Conservation (phyloP, 495 filamentous ascomycete genomes). For the Penicillium angulare region DNA sequence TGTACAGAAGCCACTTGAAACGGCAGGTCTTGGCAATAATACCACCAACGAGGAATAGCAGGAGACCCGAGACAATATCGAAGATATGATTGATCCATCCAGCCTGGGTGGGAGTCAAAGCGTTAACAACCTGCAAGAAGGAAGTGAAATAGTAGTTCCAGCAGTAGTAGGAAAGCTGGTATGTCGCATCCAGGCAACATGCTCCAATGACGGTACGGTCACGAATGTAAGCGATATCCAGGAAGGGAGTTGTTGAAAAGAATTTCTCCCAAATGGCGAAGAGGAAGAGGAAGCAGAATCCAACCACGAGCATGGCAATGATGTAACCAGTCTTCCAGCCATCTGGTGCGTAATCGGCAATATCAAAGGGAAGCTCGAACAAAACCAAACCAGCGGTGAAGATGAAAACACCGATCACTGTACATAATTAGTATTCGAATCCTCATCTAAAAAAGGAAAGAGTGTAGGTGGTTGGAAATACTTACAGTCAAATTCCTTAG, state of each 20-base stretch:
- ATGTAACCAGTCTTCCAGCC: slow-evolving; percentile 47
- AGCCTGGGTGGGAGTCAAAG: slow-evolving; percentile 49
- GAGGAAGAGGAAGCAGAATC: slow-evolving; percentile 47
- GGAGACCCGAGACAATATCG: slow-evolving; percentile 45
- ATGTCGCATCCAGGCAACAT: slow-evolving; percentile 52
- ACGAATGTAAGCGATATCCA: slow-evolving; percentile 44
- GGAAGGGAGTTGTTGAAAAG: slow-evolving; percentile 52
- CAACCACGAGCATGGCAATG: slow-evolving; percentile 54
- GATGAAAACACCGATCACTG: slow-evolving; percentile 51
- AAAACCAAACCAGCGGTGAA: slow-evolving; percentile 54
- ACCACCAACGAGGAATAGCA: slow-evolving; percentile 42
- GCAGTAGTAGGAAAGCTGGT: slow-evolving; percentile 49
- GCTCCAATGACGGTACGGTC: slow-evolving; percentile 53
- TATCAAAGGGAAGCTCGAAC: slow-evolving; percentile 55
- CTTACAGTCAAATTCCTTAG: slow-evolving; percentile 22
- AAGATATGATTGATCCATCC: slow-evolving; percentile 50
- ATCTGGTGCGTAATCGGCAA: slow-evolving; percentile 38
- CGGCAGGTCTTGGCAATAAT: slow-evolving; percentile 51
- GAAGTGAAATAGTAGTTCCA: slow-evolving; percentile 53
- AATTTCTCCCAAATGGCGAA: slow-evolving; percentile 56
- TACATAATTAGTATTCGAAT: not conserved
- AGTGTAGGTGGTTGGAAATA: slow-evolving; percentile 13
- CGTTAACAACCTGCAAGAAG: slow-evolving; percentile 66
- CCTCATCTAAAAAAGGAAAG: too few relatives aligned
- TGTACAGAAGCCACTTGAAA: slow-evolving; percentile 51